Base-by-base conservation (phyloP, 2,329 filamentous ascomycete genomes). In the Trichophyton verrucosum region DNA sequence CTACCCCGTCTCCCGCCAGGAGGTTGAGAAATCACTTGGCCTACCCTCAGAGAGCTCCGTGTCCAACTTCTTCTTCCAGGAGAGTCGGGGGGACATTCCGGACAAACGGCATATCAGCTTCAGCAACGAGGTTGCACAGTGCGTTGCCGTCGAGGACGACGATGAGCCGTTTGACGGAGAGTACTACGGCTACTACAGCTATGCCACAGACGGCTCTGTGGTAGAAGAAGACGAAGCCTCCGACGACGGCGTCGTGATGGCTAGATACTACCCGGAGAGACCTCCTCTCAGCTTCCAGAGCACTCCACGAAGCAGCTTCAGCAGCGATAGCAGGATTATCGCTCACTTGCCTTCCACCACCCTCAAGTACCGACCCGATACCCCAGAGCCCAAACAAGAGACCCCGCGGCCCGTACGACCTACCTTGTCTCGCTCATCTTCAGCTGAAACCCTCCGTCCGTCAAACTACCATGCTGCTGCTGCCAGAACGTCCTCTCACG, bases 71-170 rank as follows among this genome's bases (percentile, higher is more conserved):
- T 20, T 55, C 51, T 36, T 55, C 24, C 51, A 7, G n/a, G 51
- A 55, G 2, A 55, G 8, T 27, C 33, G 33, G 24, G 15, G 13
- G 5, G 33, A 17, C 1, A 11, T 55, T 5, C 30, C 51, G 8
- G 51, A 55, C 20, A 82, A 85, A 68, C 91, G 86, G 63, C 92
- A 96, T 71, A 97, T 99, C 65, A 89, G 95, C 69, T 99, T 99
- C 73, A 94, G 96, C 70, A 89, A 96, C 70, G 88, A 92, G 75
- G 94, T 99, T 1, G 86, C 91, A 71, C 92, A 97, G 72, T 96
- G 91, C 72, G 96, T 96, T 65, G 94, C 94, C 6, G 84, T 99
- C 36, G 91, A 97, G 38, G 81, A 85, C 67, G 95, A 95, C 3
- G 67, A 67, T 22, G 72, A 74, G 44, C 61, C 63, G 8, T 64